phyloP scores from a whole-genome alignment of 208 protist species.

The Trypanosomatidae sp. region DNA sequence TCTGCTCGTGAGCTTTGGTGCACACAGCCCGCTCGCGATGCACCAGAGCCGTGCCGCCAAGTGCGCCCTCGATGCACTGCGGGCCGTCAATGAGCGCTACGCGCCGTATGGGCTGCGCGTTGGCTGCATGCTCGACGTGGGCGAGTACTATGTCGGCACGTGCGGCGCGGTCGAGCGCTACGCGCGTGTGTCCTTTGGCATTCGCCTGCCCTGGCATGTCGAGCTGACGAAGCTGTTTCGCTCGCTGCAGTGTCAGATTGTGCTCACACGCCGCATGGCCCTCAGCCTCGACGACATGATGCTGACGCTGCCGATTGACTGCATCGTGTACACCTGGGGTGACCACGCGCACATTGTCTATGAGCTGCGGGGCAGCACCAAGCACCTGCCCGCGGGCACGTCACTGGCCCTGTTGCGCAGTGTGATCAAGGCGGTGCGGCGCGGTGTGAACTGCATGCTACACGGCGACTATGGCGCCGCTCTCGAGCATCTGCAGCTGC shows the following conservation, averaged over 20 bases:
- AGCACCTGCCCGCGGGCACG: constrained; percentile 4
- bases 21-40: constrained; percentile 28
- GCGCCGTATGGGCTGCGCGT: constrained; percentile 15
- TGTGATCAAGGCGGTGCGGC: constrained; percentile 13
- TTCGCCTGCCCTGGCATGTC: constrained; percentile 6
- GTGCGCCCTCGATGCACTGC: constrained; percentile 32
- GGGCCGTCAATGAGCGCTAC: constrained; percentile 4
- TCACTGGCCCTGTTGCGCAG: constrained; percentile 6
- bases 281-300: constrained; percentile 25
- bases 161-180: constrained; percentile 22
- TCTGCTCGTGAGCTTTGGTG: constrained; percentile 30
- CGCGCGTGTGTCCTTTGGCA: constrained; percentile 12
- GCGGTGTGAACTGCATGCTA: constrained; percentile 30
- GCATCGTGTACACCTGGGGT: constrained; percentile 8
- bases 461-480: constrained; percentile 24
- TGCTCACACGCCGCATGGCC: constrained; percentile 30
- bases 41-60: constrained; percentile 39
- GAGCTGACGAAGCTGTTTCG: constrained; percentile 24
- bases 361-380: constrained; percentile 23
- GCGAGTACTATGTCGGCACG: constrained; percentile 52
- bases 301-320: constrained; percentile 37
- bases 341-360: constrained; percentile 16
- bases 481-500: constrained; percentile 10
- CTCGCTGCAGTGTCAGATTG: constrained; percentile 21
- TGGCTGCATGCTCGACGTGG: constrained; percentile 31